These are phyloP conservation scores for Phialemonium atrogriseum DNA, from an alignment of 2,329 filamentous ascomycete genomes.

Conservation along the genomic window DNA sequence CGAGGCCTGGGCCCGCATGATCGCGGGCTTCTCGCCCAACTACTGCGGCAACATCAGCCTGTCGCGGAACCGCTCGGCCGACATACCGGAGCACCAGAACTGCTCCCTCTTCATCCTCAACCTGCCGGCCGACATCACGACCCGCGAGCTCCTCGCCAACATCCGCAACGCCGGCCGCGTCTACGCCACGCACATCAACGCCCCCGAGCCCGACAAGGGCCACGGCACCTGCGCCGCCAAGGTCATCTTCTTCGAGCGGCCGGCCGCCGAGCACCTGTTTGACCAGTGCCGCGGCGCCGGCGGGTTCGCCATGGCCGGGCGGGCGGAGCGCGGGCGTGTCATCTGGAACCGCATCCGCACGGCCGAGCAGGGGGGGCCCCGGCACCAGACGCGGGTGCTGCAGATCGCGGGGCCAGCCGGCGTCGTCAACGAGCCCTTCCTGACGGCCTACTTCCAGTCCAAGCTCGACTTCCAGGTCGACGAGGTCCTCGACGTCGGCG, in stretches of 20 bases:
- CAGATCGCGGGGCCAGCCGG: constrained; percentile 35
- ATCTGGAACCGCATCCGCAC: constrained; percentile 41
- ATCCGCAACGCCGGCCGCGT: constrained; percentile 41
- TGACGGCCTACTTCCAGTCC: constrained; percentile 31
- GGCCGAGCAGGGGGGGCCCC: constrained; percentile 16
- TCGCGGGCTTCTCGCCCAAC: constrained; percentile 22
- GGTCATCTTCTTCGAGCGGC: constrained; percentile 38
- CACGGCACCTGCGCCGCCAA: constrained; percentile 34
- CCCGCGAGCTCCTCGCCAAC: constrained; percentile 32
- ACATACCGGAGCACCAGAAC: constrained; percentile 32
- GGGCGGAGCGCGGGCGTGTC: constrained; percentile 23
- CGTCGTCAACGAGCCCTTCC: constrained; percentile 32
- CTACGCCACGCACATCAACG: constrained; percentile 43
- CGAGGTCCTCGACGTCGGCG: constrained; percentile 20
- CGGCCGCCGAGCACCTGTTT: constrained; percentile 26
- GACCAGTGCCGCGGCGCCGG: constrained; percentile 15
- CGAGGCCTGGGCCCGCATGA: constrained; percentile 9
- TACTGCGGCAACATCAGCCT: constrained; percentile 30
- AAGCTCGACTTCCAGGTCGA: constrained; percentile 42
- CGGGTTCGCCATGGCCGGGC: constrained; percentile 26
- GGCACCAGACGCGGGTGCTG: constrained; percentile 36
- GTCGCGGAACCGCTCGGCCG: constrained; percentile 27
- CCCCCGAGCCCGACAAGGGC: constrained; percentile 27
- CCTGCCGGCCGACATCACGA: constrained; percentile 33
- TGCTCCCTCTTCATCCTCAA: constrained; percentile 46